Base-by-base conservation (phyloP, 2,329 filamentous ascomycete genomes). In the Fusarium sp. region DNA sequence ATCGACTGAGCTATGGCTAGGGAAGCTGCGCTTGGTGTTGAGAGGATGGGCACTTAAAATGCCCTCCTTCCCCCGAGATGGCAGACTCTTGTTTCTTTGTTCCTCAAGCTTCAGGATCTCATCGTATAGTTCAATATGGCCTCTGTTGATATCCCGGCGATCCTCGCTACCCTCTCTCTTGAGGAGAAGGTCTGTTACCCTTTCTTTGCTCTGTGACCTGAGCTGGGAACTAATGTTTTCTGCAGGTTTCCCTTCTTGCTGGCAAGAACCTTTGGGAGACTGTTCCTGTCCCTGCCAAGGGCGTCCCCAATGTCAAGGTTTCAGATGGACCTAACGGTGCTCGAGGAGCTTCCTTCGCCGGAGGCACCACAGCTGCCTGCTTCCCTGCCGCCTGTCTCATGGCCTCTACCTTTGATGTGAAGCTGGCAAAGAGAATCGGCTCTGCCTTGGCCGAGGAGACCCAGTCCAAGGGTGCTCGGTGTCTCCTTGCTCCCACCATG, bases 401-500 rank as follows among this genome's bases (percentile, higher is more conserved):
- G 70, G 91, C 90, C 8, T 89, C 91, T 20, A 92, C 91, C 22
- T 93, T 90, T 84, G 90, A 93, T 76, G 76, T 85, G 4, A 86
- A 89, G 9, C 81, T 92, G 27, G 85, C 92, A 52, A 82, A 87
- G 62, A 81, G 88, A 64, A 86, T 91, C 20, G 91, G 91, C n/a
- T 81, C 85, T 43, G 83, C 90, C 20, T 86, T 93, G 72, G 91
- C 88, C 25, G 86, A 90, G 35, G 91, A 84, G 66, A 79, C 81
- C 6, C 79, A 80, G 7, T 79, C 77, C 68, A 95, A 95, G 82
- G 93, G 93, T 64, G 88, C 93, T 10, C 91, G 94, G 75, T 88
- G 94, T n/a, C 89, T 93, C 70, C 86, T 80, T 50, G 79, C 76
- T 17, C 79, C 79, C 8, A 80, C 79, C n/a, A 79, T 79, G 77